Evolutionary conservation across 1,284 basidiomycete genomes (phyloP).

Genomic region (Naganishia albida): DNA sequence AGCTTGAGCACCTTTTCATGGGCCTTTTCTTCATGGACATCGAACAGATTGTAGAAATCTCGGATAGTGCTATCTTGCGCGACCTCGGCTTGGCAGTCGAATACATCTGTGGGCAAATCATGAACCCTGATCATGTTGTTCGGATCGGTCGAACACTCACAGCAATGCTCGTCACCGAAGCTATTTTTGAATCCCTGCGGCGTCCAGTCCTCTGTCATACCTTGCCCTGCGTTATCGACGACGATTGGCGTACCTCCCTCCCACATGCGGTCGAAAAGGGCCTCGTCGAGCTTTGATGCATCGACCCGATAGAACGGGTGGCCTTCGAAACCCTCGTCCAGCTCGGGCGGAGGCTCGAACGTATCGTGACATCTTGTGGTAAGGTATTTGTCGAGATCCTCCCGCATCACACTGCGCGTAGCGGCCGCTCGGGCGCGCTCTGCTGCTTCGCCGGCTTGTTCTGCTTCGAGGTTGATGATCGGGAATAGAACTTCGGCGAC

Average conservation of each 20-base stretch:
- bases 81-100: constrained; percentile 74
- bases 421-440: constrained; percentile 10
- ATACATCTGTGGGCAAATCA: constrained; percentile 57
- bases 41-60: constrained; percentile 79
- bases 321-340: constrained; percentile 40
- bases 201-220: constrained; percentile 72
- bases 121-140: constrained; percentile 12
- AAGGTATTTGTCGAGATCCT: not conserved
- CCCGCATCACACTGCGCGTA: not conserved
- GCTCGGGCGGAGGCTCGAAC: constrained; percentile 45
- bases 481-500: constrained; percentile 6
- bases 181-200: constrained; percentile 72
- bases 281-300: constrained; percentile 62
- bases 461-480: constrained; percentile 2
- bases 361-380: constrained; percentile 48
- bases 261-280: constrained; percentile 71
- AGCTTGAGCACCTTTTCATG: constrained; percentile 67
- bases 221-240: constrained; percentile 64
- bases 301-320: constrained; percentile 55
- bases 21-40: constrained; percentile 62
- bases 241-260: constrained; percentile 70
- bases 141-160: constrained; percentile 40
- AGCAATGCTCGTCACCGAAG: constrained; percentile 60
- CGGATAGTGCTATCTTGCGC: constrained; percentile 67
- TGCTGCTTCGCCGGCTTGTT: constrained; percentile 22